Conservation (phyloP, 768 basidiomycete species). For the Trichaptum fuscoviolaceum region DNA sequence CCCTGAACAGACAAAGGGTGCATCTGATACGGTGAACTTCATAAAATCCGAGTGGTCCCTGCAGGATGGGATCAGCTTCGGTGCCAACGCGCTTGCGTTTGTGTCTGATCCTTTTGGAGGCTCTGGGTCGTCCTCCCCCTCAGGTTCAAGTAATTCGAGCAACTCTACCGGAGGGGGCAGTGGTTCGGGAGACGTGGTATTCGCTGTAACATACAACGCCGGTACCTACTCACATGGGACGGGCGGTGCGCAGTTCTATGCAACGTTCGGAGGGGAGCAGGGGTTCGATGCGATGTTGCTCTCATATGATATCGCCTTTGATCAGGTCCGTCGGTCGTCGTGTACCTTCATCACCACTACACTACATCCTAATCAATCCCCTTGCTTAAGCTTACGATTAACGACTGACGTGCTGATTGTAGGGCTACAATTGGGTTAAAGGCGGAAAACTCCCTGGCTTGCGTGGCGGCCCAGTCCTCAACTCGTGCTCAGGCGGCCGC, state of each 20-base stretch:
- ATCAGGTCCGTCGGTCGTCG: slow-evolving; percentile 19
- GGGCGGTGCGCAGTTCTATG: slow-evolving; percentile 64
- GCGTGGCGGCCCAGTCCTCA: slow-evolving; percentile 57
- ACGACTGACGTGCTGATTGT: not conserved
- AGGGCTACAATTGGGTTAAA: slow-evolving; percentile 63
- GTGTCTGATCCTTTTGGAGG: slow-evolving; percentile 63
- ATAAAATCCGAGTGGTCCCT: slow-evolving; percentile 57
- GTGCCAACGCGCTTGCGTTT: slow-evolving; percentile 50
- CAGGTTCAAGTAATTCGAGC: slow-evolving; percentile 20
- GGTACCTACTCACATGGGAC: slow-evolving; percentile 54
- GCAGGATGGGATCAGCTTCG: slow-evolving; percentile 57
- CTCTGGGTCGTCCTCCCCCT: slow-evolving; percentile 24
- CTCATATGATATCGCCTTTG: slow-evolving; percentile 73
- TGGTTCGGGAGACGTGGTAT: slow-evolving; percentile 20
- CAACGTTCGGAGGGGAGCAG: slow-evolving; percentile 36
- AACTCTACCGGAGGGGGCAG: slow-evolving; percentile 17
- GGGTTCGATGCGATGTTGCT: slow-evolving; percentile 62
- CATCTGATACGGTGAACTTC: slow-evolving; percentile 43
- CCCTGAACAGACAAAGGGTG: slow-evolving; percentile 52
- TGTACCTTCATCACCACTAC: not conserved
- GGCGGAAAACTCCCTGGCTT: slow-evolving; percentile 76
- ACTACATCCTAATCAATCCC: not conserved
- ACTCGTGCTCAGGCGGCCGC: slow-evolving; percentile 67
- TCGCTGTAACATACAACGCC: slow-evolving; percentile 59
- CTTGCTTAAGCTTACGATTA: not conserved